Evolutionary conservation across 306 rosid genomes (phyloP), one percentile per base, ranked within the genome.

Genomic region (Bauhinia variegata): DNA sequence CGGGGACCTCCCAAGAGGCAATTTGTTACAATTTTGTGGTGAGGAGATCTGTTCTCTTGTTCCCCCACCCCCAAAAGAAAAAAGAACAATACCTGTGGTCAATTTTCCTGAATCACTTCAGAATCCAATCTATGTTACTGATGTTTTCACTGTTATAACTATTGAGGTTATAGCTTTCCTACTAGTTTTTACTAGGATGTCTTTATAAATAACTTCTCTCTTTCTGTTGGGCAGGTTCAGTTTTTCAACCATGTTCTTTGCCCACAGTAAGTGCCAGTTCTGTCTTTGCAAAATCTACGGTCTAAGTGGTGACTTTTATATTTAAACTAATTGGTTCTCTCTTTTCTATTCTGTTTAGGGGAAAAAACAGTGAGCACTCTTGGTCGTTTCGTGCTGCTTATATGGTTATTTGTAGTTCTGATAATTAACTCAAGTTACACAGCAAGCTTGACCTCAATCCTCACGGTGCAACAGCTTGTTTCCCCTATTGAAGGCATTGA

Each of bases 1-100:
- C 89, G 99, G n/a, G 99, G 99, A 49, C 96, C 99, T 75, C 99
- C 99, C 3, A 90, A 54, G 71, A 81, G 53, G 75, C 99, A 93
- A 82, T 4, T 83, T 7, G 73, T 85, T 54, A 93, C 99, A 14
- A 30, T 79, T 52, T 83, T 90, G 37, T 93, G 99, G 99, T 90
- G 73, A 72, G 28, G 88, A 23, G 2, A 23, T 23, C 28, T 23
- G 28, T 23, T 51, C 37, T 7, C 3, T 8, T 3, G 2, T 4
- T 9, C 3, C 50, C 49, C 41, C 12, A 17, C 11, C 10, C 16
- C 28, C 11, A 23, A 23, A 23, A 23, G 2, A 23, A 23, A 23
- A 23, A 23, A 2, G 28, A 23, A n/a, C n/a, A n/a, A n/a, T 6
- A 0, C 14, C 5, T 10, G 7, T 14, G 19, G 42, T 33, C 54